A percentile compares a stretch with the other conserved stretches of the same genome.
Evolutionary conservation across 441 rosid genomes (phyloP).

Genomic region (Croton laevigatus): DNA sequence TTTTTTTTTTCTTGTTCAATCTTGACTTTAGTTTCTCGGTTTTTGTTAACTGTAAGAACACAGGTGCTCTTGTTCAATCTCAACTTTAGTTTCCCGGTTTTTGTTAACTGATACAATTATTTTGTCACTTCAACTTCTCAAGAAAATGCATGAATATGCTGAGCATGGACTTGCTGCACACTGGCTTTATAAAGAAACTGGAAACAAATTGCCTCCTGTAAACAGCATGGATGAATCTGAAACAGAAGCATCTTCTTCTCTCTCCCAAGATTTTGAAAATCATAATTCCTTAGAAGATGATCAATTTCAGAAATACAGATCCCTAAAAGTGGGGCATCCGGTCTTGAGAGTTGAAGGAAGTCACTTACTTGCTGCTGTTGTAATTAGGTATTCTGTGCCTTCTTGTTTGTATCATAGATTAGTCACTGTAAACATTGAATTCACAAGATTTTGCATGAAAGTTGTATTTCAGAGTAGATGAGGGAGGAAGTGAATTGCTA

Average conservation of each 20-base stretch:
- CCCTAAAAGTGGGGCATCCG: constrained; percentile 67
- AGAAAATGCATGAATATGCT: constrained; percentile 82
- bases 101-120: constrained; percentile 11
- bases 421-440: constrained; percentile 5
- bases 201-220: constrained; percentile 36
- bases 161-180: constrained; percentile 88
- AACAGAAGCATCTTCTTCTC: constrained; percentile 35
- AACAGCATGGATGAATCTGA: constrained; percentile 48
- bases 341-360: constrained; percentile 74
- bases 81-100: background rate
- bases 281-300: constrained; percentile 33
- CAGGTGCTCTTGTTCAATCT: constrained; percentile 41
- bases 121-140: constrained; percentile 12
- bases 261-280: constrained; percentile 40
- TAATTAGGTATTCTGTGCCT: constrained; percentile 40
- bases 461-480: constrained; percentile 52
- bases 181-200: constrained; percentile 83
- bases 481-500: constrained; percentile 65
- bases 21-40: background rate
- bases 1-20: constrained; percentile 15
- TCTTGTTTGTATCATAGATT: constrained; percentile 5
- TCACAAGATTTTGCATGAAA: constrained; percentile 13
- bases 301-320: constrained; percentile 49
- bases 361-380: constrained; percentile 73
- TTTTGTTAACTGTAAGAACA: constrained; percentile 45